A percentile compares a stretch with the other conserved stretches of the same genome.
Evolutionary conservation across 768 basidiomycete genomes (phyloP).

Genomic region (Tulasnella sp.): DNA sequence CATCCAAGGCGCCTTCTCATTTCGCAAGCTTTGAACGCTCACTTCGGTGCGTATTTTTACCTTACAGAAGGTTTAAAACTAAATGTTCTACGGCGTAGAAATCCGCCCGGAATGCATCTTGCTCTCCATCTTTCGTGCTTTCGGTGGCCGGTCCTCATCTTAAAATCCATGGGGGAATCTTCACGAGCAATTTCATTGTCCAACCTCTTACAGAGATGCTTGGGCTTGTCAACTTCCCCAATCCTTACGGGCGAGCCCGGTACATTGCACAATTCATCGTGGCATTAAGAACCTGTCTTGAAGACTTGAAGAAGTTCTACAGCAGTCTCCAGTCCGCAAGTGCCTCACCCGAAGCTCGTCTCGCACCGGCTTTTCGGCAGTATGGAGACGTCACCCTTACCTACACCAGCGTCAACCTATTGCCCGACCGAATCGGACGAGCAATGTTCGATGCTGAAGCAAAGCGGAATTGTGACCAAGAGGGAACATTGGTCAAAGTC

Average conservation of each 20-base stretch:
- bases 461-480: not conserved
- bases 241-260: not conserved
- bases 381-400: not conserved
- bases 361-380: not conserved
- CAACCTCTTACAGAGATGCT: conserved; percentile 32
- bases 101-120: conserved; percentile 22
- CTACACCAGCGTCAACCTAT: not conserved
- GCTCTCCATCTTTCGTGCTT: conserved; percentile 32
- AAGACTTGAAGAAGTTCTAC: not conserved
- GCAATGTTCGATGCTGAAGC: not conserved
- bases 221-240: not conserved
- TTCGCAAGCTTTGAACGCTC: conserved; percentile 12
- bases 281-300: conserved; percentile 1
- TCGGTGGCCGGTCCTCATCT: conserved; percentile 31
- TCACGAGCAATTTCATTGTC: conserved; percentile 29
- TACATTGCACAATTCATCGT: not conserved
- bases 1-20: conserved; percentile 6
- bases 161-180: conserved; percentile 31
- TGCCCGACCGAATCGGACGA: not conserved
- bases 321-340: not conserved
- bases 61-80: not conserved
- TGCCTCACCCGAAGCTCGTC: not conserved
- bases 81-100: not conserved
- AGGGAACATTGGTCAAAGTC: not conserved
- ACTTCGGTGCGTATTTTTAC: not conserved